Evolutionary conservation across 1,284 basidiomycete species (phyloP), one percentile per base, ranked within the genome.

Genomic region (Erythrobasidium hasegawianum): DNA sequence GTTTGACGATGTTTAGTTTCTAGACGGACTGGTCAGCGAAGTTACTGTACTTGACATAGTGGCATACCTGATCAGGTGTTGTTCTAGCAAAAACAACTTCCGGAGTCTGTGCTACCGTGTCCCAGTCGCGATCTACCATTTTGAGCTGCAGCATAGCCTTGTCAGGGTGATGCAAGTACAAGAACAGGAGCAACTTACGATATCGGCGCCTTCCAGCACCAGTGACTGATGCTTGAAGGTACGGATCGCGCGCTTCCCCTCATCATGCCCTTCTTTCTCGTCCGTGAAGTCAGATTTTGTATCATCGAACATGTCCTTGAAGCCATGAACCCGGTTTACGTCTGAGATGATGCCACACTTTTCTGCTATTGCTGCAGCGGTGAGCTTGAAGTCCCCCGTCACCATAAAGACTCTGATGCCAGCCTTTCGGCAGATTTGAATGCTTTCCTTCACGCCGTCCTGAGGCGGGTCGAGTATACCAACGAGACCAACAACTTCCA

Each of bases 51-150:
- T n/a, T n/a, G n/a, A n/a, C n/a, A n/a, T n/a, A n/a, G n/a, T n/a
- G n/a, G n/a, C n/a, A n/a, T n/a, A n/a, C n/a, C n/a, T 77, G 76
- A 73, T 87, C 85, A 0, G 87, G 87, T 0, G 85, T 86, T 1
- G 86, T 88, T 33, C 87, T 81, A 0, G 86, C 85, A 68, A 88
- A 88, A 8, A 88, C 86, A 64, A 88, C 81, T 74, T 88, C 87
- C 29, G 83, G 80, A 74, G 85, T 87, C 57, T 80, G 73, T 52
- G 81, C 81, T 2, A 38, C 20, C 11, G 49, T 75, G 52, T 83
- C 78, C 83, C 83, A 85, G 64, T 84, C 80, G 5, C 71, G 45
- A 20, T 81, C 76, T 14, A 76, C 78, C 39, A 75, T 69, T 20
- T 50, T 61, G 24, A 69, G 50, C 29, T 73, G 33, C 11, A 5